Base-by-base conservation (phyloP, 371 early-diverging fungal genomes). In the Syncephalastrum contaminatum region DNA sequence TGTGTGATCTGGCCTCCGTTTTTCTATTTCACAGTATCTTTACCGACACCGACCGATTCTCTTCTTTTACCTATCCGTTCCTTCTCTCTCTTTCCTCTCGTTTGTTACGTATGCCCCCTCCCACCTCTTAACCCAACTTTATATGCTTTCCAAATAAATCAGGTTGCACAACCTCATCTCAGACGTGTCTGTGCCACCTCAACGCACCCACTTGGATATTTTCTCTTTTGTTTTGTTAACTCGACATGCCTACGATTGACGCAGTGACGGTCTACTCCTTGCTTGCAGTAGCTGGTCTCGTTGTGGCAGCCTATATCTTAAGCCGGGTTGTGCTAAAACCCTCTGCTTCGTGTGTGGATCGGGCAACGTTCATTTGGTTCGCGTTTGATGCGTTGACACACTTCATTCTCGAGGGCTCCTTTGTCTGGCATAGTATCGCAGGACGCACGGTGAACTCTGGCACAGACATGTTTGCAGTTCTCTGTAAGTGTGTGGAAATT, bases 351-450 rank as follows among this genome's bases (percentile, higher is more conserved):
- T 4, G 19, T 19, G 45, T 56, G 1, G 70, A 70, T 36, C 66
- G 56, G 4, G 57, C 51, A n/a, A 54, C 58, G 4, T 70, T 63
- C 48, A 50, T 62, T 20, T 70, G 70, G 70, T 59, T 63, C 24
- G 56, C 53, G 13, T 70, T 63, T 45, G 66, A 70, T 46, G 66
- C 64, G 21, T 50, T 66, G 48, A 66, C 59, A 7, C 70, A 70
- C 50, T 63, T 66, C 39, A 59, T 70, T 42, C 51, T 70, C 30
- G 70, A 70, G 45, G 70, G 66, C 21, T 55, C 63, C 22, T 70
- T 70, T 52, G 58, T 70, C 16, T 63, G 59, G 43, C 52, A 62
- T 40, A 63, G 63, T 21, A 58, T 59, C 13, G 54, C 66, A 45
- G 66, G 66, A 19, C 58, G 69, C 25, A 60, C 63, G 0, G 64